Percentiles rank a stretch among this genome's conserved stretches.
These are phyloP conservation scores for Aspergillus brasiliensis DNA, from an alignment of 2,329 filamentous ascomycete genomes.

Conservation along the genomic window DNA sequence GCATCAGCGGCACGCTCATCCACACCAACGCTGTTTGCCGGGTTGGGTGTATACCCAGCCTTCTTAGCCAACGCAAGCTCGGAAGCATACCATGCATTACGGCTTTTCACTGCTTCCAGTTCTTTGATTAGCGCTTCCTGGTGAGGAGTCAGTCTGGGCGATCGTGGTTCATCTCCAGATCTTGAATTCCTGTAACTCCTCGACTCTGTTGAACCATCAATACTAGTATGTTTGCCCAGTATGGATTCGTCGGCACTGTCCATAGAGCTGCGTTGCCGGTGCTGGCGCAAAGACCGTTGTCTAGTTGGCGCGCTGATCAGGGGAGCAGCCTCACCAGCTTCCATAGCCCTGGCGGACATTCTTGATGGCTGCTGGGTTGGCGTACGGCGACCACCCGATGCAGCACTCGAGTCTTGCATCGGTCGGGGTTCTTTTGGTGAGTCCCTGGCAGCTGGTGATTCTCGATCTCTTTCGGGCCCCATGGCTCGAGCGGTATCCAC, in stretches of 20 bases:
- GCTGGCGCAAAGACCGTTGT: constrained; percentile 58
- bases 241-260: constrained; percentile 67
- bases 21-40: constrained; percentile 69
- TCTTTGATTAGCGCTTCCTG: constrained; percentile 76
- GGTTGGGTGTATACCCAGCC: constrained; percentile 77
- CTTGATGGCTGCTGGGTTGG: constrained; percentile 56
- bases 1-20: constrained; percentile 76
- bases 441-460: constrained; percentile 50
- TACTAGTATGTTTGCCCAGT: constrained; percentile 43
- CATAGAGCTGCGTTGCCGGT: constrained; percentile 64
- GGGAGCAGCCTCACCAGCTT: constrained; percentile 49
- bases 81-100: constrained; percentile 96
- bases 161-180: constrained; percentile 47
- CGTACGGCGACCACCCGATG: constrained; percentile 64
- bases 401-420: constrained; percentile 52
- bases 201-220: constrained; percentile 44
- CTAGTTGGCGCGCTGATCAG: constrained; percentile 46
- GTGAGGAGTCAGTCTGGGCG: constrained; percentile 48
- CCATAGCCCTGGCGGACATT: constrained; percentile 48
- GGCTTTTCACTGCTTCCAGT: constrained; percentile 77
- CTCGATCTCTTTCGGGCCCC: constrained; percentile 50
- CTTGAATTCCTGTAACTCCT: constrained; percentile 44
- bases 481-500: constrained; percentile 47
- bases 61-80: constrained; percentile 91
- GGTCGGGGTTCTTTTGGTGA: constrained; percentile 40